Evolutionary conservation across 805 yeast species (phyloP), one percentile per base, ranked within the genome.

Genomic region (Hanseniaspora mollemarum): DNA sequence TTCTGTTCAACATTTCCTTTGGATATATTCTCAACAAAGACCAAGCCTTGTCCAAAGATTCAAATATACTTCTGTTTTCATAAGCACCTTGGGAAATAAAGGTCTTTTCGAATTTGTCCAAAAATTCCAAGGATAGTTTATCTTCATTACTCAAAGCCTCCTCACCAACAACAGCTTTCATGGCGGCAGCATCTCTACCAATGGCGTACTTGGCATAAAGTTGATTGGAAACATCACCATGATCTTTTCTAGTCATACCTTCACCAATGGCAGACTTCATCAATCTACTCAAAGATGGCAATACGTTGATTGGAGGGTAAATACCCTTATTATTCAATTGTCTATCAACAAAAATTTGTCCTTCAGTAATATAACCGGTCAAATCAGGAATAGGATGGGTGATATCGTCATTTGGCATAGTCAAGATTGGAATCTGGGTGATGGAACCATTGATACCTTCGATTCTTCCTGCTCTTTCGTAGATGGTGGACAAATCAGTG

Each of bases 211-310:
- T 92, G 62, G 99, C 99, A 66, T 92, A 92, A 64, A 92, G 77
- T 76, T 92, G 99, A 75, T 92, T 92, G 28, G 97, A 90, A 55
- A 92, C 98, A 73, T 92, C 99, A 71, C 97, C 95, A 66, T 92
- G 99, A 69, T 92, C 99, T 71, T 90, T 90, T 75, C 99, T 83
- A 54, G 99, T 92, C 95, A 90, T 88, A 65, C 97, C 97, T 71
- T 94, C 98, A 73, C 99, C 99, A 71, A 92, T 92, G 60, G 99
- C 99, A 56, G 94, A 83, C 75, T 92, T 92, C 99, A 92, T 92
- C 69, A 92, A 80, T 74, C 99, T 87, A 53, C 96, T 87, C 64
- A 92, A 77, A 4, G 97, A 88, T 53, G 99, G 99, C 66, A 92
- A 77, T 41, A 92, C 99, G 66, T 92, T 92, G 70, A 92, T 92